phyloP scores from a whole-genome alignment of 73 alveolate species.

The Paramecium primaurelia region DNA sequence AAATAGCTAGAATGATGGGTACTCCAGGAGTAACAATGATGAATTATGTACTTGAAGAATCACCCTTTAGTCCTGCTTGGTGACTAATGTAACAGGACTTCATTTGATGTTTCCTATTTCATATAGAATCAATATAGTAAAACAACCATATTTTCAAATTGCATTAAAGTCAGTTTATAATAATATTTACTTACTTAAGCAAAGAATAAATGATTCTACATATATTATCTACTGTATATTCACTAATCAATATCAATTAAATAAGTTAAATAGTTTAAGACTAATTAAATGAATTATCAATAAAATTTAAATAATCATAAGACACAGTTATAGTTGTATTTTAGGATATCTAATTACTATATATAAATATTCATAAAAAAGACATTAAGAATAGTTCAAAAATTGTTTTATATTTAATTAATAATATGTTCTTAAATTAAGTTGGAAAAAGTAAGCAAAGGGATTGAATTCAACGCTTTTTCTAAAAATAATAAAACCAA shows the following conservation, averaged over 20 bases:
- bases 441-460: background rate
- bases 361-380: too few species aligned
- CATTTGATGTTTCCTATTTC: background rate
- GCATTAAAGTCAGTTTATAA: background rate
- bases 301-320: background rate
- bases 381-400: too few species aligned
- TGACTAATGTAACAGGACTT: background rate
- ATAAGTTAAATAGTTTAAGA: background rate
- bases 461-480: background rate
- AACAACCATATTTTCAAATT: background rate
- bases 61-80: constrained; percentile 9
- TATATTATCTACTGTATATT: background rate
- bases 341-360: background rate
- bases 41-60: background rate
- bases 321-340: background rate
- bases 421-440: background rate
- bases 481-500: background rate
- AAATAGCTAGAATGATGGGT: constrained; percentile 10
- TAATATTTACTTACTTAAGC: background rate
- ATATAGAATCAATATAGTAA: background rate
- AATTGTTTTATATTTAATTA: too few species aligned
- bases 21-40: background rate
- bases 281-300: background rate
- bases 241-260: background rate
- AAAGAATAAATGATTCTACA: background rate